phyloP scores from a whole-genome alignment of 2,329 filamentous ascomycete genomes.

The Blumeriella jaapii region DNA sequence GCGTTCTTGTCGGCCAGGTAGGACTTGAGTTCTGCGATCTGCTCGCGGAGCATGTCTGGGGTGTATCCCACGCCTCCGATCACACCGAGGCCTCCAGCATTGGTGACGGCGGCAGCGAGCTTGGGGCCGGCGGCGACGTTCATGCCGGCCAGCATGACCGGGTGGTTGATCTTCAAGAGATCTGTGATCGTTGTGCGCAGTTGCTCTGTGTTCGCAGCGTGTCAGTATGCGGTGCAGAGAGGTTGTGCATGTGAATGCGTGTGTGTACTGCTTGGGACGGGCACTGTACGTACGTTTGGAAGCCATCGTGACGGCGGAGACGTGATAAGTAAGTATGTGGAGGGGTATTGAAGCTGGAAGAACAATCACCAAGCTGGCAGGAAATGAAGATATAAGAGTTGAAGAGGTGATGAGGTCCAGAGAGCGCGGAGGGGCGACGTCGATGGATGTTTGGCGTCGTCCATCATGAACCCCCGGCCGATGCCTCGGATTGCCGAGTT shows the following conservation, averaged over 20 bases:
- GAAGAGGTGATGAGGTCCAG: too few relatives aligned
- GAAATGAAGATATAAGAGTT: too few relatives aligned
- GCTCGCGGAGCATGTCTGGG: slow-evolving; percentile 91
- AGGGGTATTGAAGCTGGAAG: too few relatives aligned
- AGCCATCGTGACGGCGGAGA: slow-evolving; percentile 53
- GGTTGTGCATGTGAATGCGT: slow-evolving; percentile 21
- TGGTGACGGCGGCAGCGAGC: slow-evolving; percentile 91
- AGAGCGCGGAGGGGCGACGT: too few relatives aligned
- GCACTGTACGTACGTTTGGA: slow-evolving; percentile 58
- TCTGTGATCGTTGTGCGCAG: slow-evolving; percentile 89
- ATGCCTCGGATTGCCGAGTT: too few relatives aligned
- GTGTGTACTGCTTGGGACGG: background rate
- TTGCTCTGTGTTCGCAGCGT: slow-evolving; percentile 48
- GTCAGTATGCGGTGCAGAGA: slow-evolving; percentile 18
- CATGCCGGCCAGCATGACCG: slow-evolving; percentile 93
- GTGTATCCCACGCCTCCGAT: slow-evolving; percentile 94
- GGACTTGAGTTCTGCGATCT: slow-evolving; percentile 88
- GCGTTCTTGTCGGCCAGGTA: slow-evolving; percentile 82
- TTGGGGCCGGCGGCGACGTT: slow-evolving; percentile 96
- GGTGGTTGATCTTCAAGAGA: slow-evolving; percentile 96
- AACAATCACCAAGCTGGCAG: too few relatives aligned
- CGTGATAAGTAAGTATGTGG: too few relatives aligned
- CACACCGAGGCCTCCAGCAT: slow-evolving; percentile 91
- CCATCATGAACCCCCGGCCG: too few relatives aligned
- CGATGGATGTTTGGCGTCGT: too few relatives aligned